Conservation (phyloP, 1,284 basidiomycete genomes). For the Chondrostereum purpureum region DNA sequence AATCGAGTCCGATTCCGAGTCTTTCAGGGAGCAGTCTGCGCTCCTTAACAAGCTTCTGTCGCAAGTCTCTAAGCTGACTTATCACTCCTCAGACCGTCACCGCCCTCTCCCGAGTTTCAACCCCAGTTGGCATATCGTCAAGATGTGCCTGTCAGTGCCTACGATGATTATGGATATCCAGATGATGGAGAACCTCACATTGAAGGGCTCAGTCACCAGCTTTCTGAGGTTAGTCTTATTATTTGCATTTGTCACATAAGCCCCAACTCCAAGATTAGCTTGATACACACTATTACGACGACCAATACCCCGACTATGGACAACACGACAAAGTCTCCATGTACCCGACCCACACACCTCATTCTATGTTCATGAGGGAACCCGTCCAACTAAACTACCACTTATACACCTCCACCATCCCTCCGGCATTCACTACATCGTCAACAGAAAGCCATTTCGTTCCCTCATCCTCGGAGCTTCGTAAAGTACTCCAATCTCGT, state of each 20-base stretch:
- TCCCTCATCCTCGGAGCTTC: conserved; percentile 57
- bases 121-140: conserved; percentile 9
- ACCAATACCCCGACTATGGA: conserved; percentile 28
- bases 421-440: conserved; percentile 47
- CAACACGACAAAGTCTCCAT: conserved; percentile 18
- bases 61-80: conserved; percentile 8
- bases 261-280: conserved; percentile 18
- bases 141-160: conserved; percentile 8
- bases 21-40: no score
- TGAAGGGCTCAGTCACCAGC: conserved; percentile 23
- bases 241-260: conserved; percentile 11
- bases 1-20: no score
- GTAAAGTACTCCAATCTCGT: conserved; percentile 75
- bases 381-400: conserved; percentile 85
- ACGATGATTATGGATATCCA: conserved; percentile 29
- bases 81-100: conserved; percentile 14
- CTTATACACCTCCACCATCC: conserved; percentile 70
- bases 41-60: not conserved
- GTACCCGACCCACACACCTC: conserved; percentile 48
- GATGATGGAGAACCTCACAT: conserved; percentile 35
- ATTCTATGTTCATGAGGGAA: conserved; percentile 56
- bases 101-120: conserved; percentile 18
- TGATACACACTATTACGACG: conserved; percentile 30
- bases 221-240: conserved; percentile 25
- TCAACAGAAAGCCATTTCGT: conserved; percentile 51